Conservation (phyloP, 2,329 filamentous ascomycete genomes). For the Monosporascus ibericus region DNA sequence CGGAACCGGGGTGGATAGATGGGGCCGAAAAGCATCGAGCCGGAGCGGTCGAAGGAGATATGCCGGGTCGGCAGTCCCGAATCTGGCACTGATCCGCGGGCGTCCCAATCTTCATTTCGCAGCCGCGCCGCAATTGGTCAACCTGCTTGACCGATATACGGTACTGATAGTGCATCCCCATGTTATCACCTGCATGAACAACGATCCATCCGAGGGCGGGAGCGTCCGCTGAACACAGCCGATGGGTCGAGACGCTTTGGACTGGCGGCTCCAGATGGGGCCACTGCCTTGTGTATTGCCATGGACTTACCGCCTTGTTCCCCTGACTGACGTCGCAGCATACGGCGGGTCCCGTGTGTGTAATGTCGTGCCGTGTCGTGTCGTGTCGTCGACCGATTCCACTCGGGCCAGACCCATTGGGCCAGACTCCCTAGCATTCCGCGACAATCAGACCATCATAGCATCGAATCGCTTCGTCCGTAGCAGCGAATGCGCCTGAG, state of each 20-base stretch:
- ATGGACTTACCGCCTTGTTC: not conserved
- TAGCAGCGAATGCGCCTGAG: not conserved
- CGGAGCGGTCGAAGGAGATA: not conserved
- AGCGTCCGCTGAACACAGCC: not conserved
- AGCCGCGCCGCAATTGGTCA: not conserved
- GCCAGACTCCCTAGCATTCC: not conserved
- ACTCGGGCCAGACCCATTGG: not conserved
- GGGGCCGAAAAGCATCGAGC: not conserved
- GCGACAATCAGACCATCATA: not conserved
- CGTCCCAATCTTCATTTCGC: not conserved
- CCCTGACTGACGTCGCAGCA: not conserved
- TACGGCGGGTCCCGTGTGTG: not conserved
- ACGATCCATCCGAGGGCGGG: not conserved
- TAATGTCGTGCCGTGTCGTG: not conserved
- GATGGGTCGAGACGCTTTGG: not conserved
- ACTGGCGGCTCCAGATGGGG: not conserved
- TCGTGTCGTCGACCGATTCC: not conserved
- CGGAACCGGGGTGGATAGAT: not conserved
- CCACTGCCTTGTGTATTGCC: not conserved
- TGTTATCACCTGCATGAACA: not conserved
- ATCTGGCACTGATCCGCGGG: not conserved
- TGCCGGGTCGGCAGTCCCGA: not conserved
- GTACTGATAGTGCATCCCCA: not conserved
- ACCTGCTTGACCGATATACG: not conserved
- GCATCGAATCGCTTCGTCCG: not conserved